These are phyloP conservation scores for Aspergillus luchuensis DNA, from an alignment of 2,329 filamentous ascomycete genomes.

Conservation along the genomic window DNA sequence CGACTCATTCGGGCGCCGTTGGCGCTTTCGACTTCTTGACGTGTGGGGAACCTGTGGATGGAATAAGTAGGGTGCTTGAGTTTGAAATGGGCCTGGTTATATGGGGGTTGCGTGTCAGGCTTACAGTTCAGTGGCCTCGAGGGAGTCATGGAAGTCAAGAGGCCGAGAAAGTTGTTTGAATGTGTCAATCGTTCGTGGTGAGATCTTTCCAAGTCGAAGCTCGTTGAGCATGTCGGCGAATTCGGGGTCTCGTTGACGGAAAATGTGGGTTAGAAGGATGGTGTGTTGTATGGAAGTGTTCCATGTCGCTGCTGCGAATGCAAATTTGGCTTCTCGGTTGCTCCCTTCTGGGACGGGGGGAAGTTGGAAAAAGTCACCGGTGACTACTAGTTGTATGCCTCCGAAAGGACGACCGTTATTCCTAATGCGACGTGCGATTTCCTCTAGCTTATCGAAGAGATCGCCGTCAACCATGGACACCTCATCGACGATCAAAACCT, in stretches of 20 bases:
- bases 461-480: constrained; percentile 99
- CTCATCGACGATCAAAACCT: constrained; percentile 87
- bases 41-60: constrained; percentile 72
- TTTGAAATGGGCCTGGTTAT: background rate
- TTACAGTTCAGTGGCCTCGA: constrained; percentile 82
- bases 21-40: constrained; percentile 83
- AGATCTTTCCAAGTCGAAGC: constrained; percentile 87
- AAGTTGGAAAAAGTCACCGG: constrained; percentile 96
- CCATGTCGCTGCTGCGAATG: constrained; percentile 92
- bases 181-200: constrained; percentile 69
- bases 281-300: constrained; percentile 91
- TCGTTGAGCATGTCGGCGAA: constrained; percentile 97
- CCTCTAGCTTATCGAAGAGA: constrained; percentile 92
- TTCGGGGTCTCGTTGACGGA: constrained; percentile 86
- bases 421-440: constrained; percentile 79
- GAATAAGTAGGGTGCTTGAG: background rate
- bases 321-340: constrained; percentile 76
- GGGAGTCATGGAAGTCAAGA: constrained; percentile 69
- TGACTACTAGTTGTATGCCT: constrained; percentile 92
- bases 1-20: constrained; percentile 74
- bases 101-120: constrained; percentile 20
- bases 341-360: constrained; percentile 81
- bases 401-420: constrained; percentile 94
- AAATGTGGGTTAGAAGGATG: constrained; percentile 91
- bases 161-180: constrained; percentile 75